These are phyloP conservation scores for Candida frijolesensis DNA, from an alignment of 1,139 yeast species.

Conservation along the genomic window DNA sequence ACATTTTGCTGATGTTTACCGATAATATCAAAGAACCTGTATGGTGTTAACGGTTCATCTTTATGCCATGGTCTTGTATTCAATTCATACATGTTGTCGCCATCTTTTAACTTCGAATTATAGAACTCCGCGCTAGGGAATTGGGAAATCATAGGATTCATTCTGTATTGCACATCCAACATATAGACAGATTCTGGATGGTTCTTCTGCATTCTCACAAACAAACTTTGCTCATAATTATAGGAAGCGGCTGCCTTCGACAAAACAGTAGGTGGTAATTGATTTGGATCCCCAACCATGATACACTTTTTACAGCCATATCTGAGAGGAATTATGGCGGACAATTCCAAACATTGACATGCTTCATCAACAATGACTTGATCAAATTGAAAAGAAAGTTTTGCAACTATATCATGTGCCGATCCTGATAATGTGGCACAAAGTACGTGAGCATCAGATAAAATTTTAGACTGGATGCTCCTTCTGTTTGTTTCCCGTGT, in stretches of 20 bases:
- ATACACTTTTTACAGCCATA: conserved; percentile 91
- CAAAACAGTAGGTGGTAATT: conserved; percentile 96
- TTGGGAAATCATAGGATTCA: conserved; percentile 89
- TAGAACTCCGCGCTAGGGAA: conserved; percentile 91
- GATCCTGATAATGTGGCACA: conserved; percentile 95
- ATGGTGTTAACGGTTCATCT: conserved; percentile 59
- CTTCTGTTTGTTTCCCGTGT: conserved; percentile 79
- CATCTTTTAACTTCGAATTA: conserved; percentile 70
- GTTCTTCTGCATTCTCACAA: conserved; percentile 87
- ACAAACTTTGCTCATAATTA: conserved; percentile 87
- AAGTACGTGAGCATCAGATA: conserved; percentile 80
- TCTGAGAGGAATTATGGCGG: conserved; percentile 88
- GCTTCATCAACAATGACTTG: conserved; percentile 98
- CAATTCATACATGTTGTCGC: conserved; percentile 61
- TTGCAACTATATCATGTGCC: conserved; percentile 83
- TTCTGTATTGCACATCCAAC: conserved; percentile 94
- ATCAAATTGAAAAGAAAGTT: conserved; percentile 76
- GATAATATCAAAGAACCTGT: conserved; percentile 72
- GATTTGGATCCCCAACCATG: conserved; percentile 99
- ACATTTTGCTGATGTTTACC: conserved; percentile 65
- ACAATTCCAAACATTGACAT: conserved; percentile 93
- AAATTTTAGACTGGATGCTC: conserved; percentile 69
- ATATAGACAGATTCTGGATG: conserved; percentile 65
- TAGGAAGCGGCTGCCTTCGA: conserved; percentile 83
- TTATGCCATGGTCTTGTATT: conserved; percentile 80